Evolutionary conservation across 192 early-diverging fungal species (phyloP).

Genomic region (Thoreauomyces humboldtii): DNA sequence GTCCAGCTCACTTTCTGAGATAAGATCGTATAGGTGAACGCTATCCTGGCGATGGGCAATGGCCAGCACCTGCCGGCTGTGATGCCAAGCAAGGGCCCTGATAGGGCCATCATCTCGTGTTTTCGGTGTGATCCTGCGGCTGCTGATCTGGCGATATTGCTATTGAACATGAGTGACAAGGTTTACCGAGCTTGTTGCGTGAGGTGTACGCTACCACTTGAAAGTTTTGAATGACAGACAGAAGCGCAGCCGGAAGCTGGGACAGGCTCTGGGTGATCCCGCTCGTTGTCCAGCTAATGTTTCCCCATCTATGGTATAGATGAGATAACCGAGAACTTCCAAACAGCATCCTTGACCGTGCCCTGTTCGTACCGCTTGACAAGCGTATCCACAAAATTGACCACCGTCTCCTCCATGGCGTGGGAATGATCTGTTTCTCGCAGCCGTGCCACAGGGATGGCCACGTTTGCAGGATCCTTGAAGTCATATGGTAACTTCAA

Average conservation of each 20-base stretch:
- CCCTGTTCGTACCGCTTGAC: background rate
- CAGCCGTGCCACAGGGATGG: slow-evolving; percentile 5
- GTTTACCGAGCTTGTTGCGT: no score
- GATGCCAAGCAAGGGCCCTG: slow-evolving; percentile 73
- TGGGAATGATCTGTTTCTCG: background rate
- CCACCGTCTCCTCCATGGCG: background rate
- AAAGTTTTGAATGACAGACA: no score
- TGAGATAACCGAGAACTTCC: no score
- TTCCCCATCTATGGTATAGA: no score
- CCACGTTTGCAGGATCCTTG: slow-evolving; percentile 2
- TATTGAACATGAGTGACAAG: background rate
- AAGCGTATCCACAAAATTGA: background rate
- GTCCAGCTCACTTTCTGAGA: slow-evolving; percentile 35
- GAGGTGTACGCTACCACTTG: no score
- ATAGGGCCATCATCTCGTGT: slow-evolving; percentile 27
- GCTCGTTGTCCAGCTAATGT: no score
- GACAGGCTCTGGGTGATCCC: no score
- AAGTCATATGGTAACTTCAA: slow-evolving; percentile 11
- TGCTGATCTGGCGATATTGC: background rate
- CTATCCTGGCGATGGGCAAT: slow-evolving; percentile 65
- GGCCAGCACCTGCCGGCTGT: slow-evolving; percentile 63
- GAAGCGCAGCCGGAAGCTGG: no score
- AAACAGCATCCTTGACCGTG: background rate
- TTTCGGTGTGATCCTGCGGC: background rate
- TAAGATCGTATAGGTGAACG: slow-evolving; percentile 69